Base-by-base conservation (phyloP, 306 rosid genomes). In the Cicer arietinum region DNA sequence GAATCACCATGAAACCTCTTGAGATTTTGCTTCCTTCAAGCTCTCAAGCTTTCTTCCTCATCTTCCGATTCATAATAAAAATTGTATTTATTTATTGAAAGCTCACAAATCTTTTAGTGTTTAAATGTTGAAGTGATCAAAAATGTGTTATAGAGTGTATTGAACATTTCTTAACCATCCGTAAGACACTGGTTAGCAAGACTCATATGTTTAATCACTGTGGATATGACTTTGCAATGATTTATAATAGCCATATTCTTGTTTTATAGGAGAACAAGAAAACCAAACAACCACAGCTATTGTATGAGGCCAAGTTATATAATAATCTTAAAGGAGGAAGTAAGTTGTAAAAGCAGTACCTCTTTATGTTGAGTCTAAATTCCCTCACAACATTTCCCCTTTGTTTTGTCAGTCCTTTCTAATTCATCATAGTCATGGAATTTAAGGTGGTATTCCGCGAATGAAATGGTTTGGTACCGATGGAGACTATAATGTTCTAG, bases 381-480 rank as follows among this genome's bases (percentile, higher is more conserved):
- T 39, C 56, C 53, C 67, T 57, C 1, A 6, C 40, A 44, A 59
- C 12, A 14, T 11, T 76, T 57, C 52, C 25, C 30, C 8, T 50
- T 50, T 39, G n/a, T 68, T 60, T 59, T 66, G 30, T 82, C 12
- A 8, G 42, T 64, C 7, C 25, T 46, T 78, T 81, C 59, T 61
- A 67, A 80, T 74, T 71, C 35, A 10, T 51, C 47, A 2, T 51
- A 54, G 48, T 72, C 54, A 42, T 74, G 78, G 30, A 20, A 48
- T 73, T 78, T 59, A 74, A 94, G 98, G 97, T 73, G 98, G 98
- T 37, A 82, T 94, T 85, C 91, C 97, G 16, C 77, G 71, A 67
- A 85, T 78, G 71, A 94, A 91, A 79, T 91, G 98, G 98, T 88
- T 87, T 44, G 98, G 98, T 25, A 46, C 80, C 44, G 90, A 91